Base-by-base conservation (phyloP, 148 eudicot genomes). In the Cornus florida region DNA sequence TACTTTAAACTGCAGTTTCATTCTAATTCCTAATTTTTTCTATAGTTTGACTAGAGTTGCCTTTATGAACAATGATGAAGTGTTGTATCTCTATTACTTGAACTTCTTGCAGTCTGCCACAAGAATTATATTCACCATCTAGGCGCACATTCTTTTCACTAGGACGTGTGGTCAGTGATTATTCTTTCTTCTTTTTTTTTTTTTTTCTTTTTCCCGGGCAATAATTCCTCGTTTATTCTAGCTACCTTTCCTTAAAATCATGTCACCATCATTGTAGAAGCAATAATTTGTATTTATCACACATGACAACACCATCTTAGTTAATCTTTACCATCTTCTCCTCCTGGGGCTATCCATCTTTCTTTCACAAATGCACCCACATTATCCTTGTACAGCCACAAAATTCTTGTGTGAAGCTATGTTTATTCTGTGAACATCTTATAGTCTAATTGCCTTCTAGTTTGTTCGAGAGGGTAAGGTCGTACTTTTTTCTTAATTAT, bases 121-220 rank as follows among this genome's bases (percentile, higher is more conserved):
- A 67, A 38, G 39, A 31, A 8, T 7, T 24, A 66, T 66, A 3
- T 24, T 66, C 23, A 12, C 69, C 69, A 66, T 66, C 32, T 3
- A 66, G 41, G 32, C 41, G 43, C 43, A 31, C 43, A 68, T 68
- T 68, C 41, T 68, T 68, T 68, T 48, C 16, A 31, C 33, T 31
- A 33, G 33, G 41, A 14, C 14, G 32, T 31, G 5, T 77, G 88
- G 70, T 83, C 16, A 70, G 35, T 70, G 11, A 38, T 70, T 70
- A 35, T 35, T 35, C 38, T 35, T 4, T 33, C 3, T 35, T 35
- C 3, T 35, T 35, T 4, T 35, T 35, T 35, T 35, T 0, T 35
- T 35, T 35, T 35, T 35, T 4, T 4, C 38, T 35, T 35, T 35
- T 35, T 35, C 5, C 38, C 3, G 38, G 38, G 38, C 38, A 35